These are phyloP conservation scores for Manihot esculenta DNA, from an alignment of 441 rosid species.

Conservation along the genomic window DNA sequence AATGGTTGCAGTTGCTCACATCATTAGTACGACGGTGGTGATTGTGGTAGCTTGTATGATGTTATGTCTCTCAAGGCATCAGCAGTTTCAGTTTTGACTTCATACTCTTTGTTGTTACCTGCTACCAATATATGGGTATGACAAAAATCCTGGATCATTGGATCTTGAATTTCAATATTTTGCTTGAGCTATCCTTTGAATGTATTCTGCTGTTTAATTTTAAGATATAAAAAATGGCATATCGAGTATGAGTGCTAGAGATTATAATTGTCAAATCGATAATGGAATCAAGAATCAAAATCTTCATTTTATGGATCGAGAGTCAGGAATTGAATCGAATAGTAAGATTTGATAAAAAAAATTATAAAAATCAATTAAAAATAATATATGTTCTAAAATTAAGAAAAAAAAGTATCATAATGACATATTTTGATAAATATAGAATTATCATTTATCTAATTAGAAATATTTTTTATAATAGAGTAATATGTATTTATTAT, in stretches of 20 bases:
- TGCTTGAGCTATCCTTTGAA: not conserved
- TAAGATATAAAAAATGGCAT: not conserved
- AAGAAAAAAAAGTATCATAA: too few relatives aligned
- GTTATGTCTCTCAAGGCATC: constrained; percentile 13
- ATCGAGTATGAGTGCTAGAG: not conserved
- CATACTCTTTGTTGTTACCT: constrained; percentile 11
- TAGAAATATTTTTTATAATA: too few relatives aligned
- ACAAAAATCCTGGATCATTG: constrained; percentile 4
- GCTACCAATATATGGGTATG: constrained; percentile 22
- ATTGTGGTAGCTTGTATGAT: constrained; percentile 14
- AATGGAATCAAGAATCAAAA: too few relatives aligned
- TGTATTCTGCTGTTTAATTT: not conserved
- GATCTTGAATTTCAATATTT: not conserved
- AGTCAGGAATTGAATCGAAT: too few relatives aligned
- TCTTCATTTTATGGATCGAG: too few relatives aligned
- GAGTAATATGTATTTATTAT: too few relatives aligned
- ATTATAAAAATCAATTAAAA: too few relatives aligned
- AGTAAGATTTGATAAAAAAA: too few relatives aligned
- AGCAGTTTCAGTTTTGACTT: constrained; percentile 9
- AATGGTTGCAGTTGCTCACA: constrained; percentile 68
- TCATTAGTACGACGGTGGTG: constrained; percentile 85
- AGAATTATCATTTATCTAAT: too few relatives aligned
- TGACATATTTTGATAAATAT: too few relatives aligned
- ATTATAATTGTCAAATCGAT: too few relatives aligned
- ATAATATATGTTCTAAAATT: too few relatives aligned